Evolutionary conservation across 2,329 filamentous ascomycete species (phyloP), one percentile per base, ranked within the genome.

Genomic region (Epicoccum nigrum): DNA sequence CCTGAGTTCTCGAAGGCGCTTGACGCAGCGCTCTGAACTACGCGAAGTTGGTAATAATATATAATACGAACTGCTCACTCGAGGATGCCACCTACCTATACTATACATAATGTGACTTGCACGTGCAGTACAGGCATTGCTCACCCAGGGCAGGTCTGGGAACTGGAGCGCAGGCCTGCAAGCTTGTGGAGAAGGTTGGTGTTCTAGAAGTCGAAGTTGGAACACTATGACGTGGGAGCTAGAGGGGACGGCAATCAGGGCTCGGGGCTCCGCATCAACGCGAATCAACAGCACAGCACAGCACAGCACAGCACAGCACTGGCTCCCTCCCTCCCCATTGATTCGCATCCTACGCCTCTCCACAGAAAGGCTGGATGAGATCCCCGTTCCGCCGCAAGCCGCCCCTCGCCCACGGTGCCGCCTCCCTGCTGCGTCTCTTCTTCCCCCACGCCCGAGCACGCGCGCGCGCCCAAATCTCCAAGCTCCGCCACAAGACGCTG

Each of bases 401-500:
- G 42, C 46, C 62, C 39, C 58, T 56, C 48, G 52, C 64, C 51
- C 65, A 66, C 65, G 60, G 65, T 54, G 50, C 64, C 45, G 64
- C 63, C 30, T 72, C 69, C 16, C 64, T 88, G 56, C 70, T 91
- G 41, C 82, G 86, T 62, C 86, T 85, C 70, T 78, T 92, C 55
- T 86, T 92, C 64, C 87, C 65, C 84, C 88, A n/a, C 78, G 80
- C 60, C 76, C 82, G 55, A 83, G 83, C 69, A 56, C 83, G 81
- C 60, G 86, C 86, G 63, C 85, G 84, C 68, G 83, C 86, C 53
- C 83, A 82, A 55, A 78, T 94, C 45, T 81, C 86, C 62, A 78
- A 81, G 59, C 85, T 96, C 71, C 89, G 85, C 56, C 83, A 90
- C 81, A 85, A 92, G 63, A 89, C 84, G 4, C 74, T 96, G 19